Percentiles rank a stretch among this genome's conserved stretches.
phyloP scores from a whole-genome alignment of 2,329 filamentous ascomycete species.

The Phialocephala subalpina region DNA sequence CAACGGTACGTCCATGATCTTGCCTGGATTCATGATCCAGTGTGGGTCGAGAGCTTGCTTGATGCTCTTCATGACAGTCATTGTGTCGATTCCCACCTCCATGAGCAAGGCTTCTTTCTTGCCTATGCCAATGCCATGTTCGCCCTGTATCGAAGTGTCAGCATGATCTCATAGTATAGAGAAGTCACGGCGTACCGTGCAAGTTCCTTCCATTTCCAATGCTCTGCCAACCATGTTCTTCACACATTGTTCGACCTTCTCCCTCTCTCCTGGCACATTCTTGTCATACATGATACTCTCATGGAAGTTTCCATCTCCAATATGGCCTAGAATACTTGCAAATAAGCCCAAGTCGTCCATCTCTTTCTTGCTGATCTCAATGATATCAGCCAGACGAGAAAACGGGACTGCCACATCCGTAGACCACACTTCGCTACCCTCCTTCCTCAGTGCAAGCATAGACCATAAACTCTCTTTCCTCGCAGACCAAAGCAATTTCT shows the following conservation, averaged over 20 bases:
- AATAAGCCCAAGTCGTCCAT: slow-evolving; percentile 88
- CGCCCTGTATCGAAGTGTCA: slow-evolving; percentile 57
- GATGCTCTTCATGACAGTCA: slow-evolving; percentile 84
- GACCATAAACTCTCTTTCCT: slow-evolving; percentile 87
- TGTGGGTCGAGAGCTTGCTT: slow-evolving; percentile 84
- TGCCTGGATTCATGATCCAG: slow-evolving; percentile 92
- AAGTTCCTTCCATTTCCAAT: slow-evolving; percentile 92
- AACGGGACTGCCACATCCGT: slow-evolving; percentile 88
- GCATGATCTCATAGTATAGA: slow-evolving; percentile 8
- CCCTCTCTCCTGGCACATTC: slow-evolving; percentile 71
- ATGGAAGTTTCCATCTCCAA: slow-evolving; percentile 96
- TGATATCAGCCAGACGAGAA: slow-evolving; percentile 75
- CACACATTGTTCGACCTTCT: slow-evolving; percentile 81
- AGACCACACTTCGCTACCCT: slow-evolving; percentile 78
- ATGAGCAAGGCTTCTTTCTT: slow-evolving; percentile 83
- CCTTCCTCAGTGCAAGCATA: slow-evolving; percentile 74
- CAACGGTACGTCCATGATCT: slow-evolving; percentile 77
- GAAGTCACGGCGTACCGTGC: slow-evolving; percentile 62
- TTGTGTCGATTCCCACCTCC: slow-evolving; percentile 82
- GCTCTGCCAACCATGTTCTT: slow-evolving; percentile 92
- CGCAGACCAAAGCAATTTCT: slow-evolving; percentile 80
- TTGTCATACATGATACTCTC: slow-evolving; percentile 89
- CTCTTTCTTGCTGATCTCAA: slow-evolving; percentile 87
- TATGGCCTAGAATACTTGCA: slow-evolving; percentile 86
- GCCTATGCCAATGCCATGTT: slow-evolving; percentile 85